These are phyloP conservation scores for Aspergillus sp. DNA, from an alignment of 2,329 filamentous ascomycete genomes.

Conservation along the genomic window DNA sequence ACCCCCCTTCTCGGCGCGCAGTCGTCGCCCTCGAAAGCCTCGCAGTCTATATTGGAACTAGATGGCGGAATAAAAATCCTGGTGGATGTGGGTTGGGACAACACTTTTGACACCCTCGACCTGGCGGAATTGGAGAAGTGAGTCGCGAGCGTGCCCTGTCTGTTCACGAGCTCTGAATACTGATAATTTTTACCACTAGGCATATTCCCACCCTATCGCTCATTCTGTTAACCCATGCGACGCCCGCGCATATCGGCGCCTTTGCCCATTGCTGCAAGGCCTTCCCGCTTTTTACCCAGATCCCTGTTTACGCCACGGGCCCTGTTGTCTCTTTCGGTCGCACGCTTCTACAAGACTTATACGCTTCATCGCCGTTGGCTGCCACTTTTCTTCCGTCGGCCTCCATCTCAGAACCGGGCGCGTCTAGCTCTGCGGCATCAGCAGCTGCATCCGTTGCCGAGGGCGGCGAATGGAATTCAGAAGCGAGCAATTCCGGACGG, in stretches of 20 bases:
- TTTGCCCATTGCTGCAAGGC: conserved; percentile 97
- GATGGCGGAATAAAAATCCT: conserved; percentile 94
- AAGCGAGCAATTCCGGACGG: conserved; percentile 20
- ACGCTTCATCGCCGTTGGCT: conserved; percentile 79
- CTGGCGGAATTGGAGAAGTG: conserved; percentile 86
- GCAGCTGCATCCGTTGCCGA: conserved; percentile 21
- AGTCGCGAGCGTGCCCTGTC: conserved; percentile 15
- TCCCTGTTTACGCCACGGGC: conserved; percentile 88
- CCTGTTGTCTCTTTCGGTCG: conserved; percentile 90
- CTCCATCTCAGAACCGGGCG: conserved; percentile 53
- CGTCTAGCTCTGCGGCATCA: conserved; percentile 35
- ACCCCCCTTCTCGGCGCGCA: conserved; percentile 86
- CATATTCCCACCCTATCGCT: conserved; percentile 86
- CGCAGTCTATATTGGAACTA: conserved; percentile 91
- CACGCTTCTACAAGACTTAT: conserved; percentile 83
- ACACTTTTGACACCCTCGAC: conserved; percentile 72
- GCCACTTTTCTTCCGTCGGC: conserved; percentile 69
- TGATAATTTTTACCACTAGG: conserved; percentile 38
- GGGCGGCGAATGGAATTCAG: conserved; percentile 21
- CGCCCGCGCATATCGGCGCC: conserved; percentile 79
- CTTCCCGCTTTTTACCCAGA: conserved; percentile 80
- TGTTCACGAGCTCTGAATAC: conserved; percentile 5
- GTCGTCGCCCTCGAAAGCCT: conserved; percentile 66
- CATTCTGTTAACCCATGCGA: conserved; percentile 90
- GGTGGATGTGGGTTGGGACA: conserved; percentile 93